Evolutionary conservation across 148 eudicot genomes (phyloP).

Genomic region (Silene conica): DNA sequence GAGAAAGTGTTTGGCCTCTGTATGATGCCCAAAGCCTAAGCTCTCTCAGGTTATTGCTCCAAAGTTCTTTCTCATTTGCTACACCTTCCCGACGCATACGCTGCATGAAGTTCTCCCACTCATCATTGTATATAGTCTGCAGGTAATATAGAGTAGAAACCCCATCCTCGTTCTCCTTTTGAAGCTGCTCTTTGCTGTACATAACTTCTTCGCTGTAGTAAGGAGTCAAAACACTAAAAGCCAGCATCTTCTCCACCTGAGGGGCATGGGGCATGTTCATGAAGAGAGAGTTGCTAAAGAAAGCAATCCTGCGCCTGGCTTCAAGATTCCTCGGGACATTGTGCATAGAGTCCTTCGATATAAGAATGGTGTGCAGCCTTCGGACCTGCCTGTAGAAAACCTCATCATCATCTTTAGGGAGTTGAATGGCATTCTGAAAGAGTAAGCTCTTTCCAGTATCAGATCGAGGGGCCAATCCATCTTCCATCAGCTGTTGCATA

Average conservation of each 20-base stretch:
- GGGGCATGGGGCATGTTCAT: conserved; percentile 99
- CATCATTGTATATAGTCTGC: conserved; percentile 86
- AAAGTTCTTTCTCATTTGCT: conserved; percentile 45
- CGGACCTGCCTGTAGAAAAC: conserved; percentile 70
- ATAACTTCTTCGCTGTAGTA: conserved; percentile 88
- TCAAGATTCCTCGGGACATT: conserved; percentile 79
- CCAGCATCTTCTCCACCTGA: conserved; percentile 92
- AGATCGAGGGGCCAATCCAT: conserved; percentile 68
- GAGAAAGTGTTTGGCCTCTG: conserved; percentile 90
- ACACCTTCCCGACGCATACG: conserved; percentile 77
- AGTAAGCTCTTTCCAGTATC: conserved; percentile 45
- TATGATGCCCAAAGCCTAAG: conserved; percentile 90
- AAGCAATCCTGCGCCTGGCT: conserved; percentile 88
- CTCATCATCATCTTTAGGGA: conserved; percentile 55
- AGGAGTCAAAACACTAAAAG: conserved; percentile 92
- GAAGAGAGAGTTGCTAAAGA: conserved; percentile 91
- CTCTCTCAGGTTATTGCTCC: conserved; percentile 53
- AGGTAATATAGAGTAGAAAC: conserved; percentile 77
- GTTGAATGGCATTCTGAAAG: conserved; percentile 70
- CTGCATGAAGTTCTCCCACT: conserved; percentile 79
- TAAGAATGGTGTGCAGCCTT: conserved; percentile 74
- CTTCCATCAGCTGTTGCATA: conserved; percentile 56
- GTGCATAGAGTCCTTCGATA: conserved; percentile 82
- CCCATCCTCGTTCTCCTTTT: conserved; percentile 91
- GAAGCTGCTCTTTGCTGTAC: conserved; percentile 74